Percentiles rank a stretch among this genome's conserved stretches.
phyloP scores from a whole-genome alignment of 1,139 yeast genomes.

The Yamadazyma diddensiae region DNA sequence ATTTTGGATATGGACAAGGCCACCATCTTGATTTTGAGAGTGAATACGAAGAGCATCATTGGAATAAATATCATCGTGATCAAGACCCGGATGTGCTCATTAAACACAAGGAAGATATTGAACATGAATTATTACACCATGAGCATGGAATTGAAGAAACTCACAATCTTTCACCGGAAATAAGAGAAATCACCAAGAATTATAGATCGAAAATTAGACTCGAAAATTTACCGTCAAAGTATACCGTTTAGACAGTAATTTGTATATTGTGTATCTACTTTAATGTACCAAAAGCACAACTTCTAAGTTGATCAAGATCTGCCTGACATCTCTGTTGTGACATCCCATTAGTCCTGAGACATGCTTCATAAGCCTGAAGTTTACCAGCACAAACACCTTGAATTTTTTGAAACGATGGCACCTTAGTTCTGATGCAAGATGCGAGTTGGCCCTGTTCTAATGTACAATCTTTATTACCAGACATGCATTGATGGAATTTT shows the following conservation, averaged over 20 bases:
- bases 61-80: conserved; percentile 82
- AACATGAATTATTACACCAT: conserved; percentile 85
- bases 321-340: conserved; percentile 35
- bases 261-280: conserved; percentile 1
- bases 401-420: conserved; percentile 64
- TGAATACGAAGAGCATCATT: conserved; percentile 93
- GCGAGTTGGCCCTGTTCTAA: conserved; percentile 51
- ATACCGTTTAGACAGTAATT: conserved; percentile 11
- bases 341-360: conserved; percentile 42
- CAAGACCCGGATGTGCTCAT: conserved; percentile 77
- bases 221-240: conserved; percentile 37
- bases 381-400: conserved; percentile 55
- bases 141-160: conserved; percentile 73
- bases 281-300: conserved; percentile 30
- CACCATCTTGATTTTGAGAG: conserved; percentile 93
- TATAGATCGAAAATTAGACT: conserved; percentile 34
- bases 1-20: conserved; percentile 93
- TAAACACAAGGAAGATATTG: conserved; percentile 86
- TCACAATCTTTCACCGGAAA: conserved; percentile 52
- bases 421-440: conserved; percentile 53
- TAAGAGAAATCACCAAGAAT: conserved; percentile 30
- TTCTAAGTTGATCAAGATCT: conserved; percentile 30
- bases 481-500: conserved; percentile 63
- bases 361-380: conserved; percentile 58
- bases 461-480: conserved; percentile 45